phyloP scores from a whole-genome alignment of 2,329 filamentous ascomycete species.

The Coniochaeta sp. region DNA sequence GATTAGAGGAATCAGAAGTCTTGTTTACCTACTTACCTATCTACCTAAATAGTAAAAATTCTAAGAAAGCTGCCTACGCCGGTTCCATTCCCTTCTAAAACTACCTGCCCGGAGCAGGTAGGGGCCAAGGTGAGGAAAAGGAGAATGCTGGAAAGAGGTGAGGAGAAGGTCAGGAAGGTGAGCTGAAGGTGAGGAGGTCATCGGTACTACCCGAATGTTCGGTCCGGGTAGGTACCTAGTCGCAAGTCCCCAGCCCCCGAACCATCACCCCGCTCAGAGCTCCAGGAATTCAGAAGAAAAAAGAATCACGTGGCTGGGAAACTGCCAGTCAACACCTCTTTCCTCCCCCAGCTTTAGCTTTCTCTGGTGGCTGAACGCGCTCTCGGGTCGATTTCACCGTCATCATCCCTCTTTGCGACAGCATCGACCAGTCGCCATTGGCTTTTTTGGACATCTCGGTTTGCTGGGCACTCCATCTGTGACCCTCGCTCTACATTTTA shows the following conservation, averaged over 20 bases:
- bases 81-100: too few species aligned
- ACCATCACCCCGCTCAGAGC: not conserved
- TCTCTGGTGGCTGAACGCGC: slow-evolving; percentile 9
- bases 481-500: not conserved
- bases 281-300: not conserved
- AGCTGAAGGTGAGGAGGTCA: too few species aligned
- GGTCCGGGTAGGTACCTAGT: not conserved
- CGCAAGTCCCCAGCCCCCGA: slow-evolving; percentile 2
- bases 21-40: too few species aligned
- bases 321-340: slow-evolving; percentile 5
- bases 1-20: not conserved
- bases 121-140: too few species aligned
- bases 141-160: too few species aligned
- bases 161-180: not conserved
- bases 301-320: slow-evolving; percentile 17
- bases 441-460: slow-evolving; percentile 5
- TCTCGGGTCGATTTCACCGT: slow-evolving; percentile 14
- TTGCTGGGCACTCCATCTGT: not conserved
- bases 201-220: not conserved
- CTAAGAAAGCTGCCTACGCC: too few species aligned
- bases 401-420: slow-evolving; percentile 14
- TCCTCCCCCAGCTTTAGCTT: slow-evolving; percentile 7
- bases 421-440: slow-evolving; percentile 16
- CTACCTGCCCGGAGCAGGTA: too few species aligned
- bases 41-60: too few species aligned